A percentile compares a stretch with the other conserved stretches of the same genome.
phyloP scores from a whole-genome alignment of 1,284 basidiomycete genomes.

The Sanghuangporus weigelae region DNA sequence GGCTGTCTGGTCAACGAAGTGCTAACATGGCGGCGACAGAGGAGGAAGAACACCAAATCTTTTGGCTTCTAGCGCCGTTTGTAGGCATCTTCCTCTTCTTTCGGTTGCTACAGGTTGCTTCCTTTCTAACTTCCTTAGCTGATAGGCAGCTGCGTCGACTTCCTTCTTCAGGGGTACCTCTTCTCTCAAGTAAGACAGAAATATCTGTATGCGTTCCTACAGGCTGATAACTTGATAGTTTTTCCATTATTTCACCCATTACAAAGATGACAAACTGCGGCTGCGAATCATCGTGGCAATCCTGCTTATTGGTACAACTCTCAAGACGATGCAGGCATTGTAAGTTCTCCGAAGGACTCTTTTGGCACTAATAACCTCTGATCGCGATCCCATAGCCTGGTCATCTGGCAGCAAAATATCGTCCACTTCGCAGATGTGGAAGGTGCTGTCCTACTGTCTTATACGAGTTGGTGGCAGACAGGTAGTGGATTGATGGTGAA shows the following conservation, averaged over 20 bases:
- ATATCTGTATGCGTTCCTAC: background rate
- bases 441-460: slow-evolving; percentile 28
- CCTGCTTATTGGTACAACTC: slow-evolving; percentile 25
- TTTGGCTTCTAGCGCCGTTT: slow-evolving; percentile 28
- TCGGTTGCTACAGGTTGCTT: background rate
- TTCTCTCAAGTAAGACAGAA: slow-evolving; percentile 25
- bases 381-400: slow-evolving; percentile 20
- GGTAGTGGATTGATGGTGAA: slow-evolving; percentile 27
- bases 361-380: background rate
- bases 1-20: background rate
- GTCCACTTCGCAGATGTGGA: slow-evolving; percentile 26
- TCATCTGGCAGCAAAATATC: slow-evolving; percentile 30
- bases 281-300: slow-evolving; percentile 25
- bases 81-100: slow-evolving; percentile 16
- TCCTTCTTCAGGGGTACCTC: slow-evolving; percentile 31
- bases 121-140: slow-evolving; percentile 20
- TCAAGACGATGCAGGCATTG: slow-evolving; percentile 31
- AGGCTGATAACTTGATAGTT: slow-evolving; percentile 23
- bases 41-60: slow-evolving; percentile 22
- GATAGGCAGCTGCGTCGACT: slow-evolving; percentile 28
- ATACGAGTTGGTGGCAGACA: slow-evolving; percentile 31
- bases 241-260: slow-evolving; percentile 26
- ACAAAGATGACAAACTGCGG: slow-evolving; percentile 24
- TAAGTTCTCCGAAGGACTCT: slow-evolving; percentile 17
- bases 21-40: background rate